These are phyloP conservation scores for Trichoderma gracile DNA, from an alignment of 2,329 filamentous ascomycete species.

Conservation along the genomic window DNA sequence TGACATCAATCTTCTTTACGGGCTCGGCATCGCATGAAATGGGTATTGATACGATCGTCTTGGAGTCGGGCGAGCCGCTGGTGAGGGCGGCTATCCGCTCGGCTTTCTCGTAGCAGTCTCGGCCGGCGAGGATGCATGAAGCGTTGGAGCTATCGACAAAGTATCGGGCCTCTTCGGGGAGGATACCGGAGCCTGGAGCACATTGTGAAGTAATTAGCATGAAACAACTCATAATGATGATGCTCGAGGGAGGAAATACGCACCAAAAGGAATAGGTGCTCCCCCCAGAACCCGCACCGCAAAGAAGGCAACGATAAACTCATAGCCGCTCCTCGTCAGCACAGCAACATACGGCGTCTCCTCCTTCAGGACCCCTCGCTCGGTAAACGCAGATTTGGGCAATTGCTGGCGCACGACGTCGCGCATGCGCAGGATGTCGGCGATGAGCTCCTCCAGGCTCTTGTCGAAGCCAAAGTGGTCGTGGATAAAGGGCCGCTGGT, in stretches of 20 bases:
- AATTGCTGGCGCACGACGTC: slow-evolving; percentile 17
- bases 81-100: slow-evolving; percentile 8
- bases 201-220: not conserved
- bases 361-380: slow-evolving; percentile 19
- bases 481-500: slow-evolving; percentile 23
- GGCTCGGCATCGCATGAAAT: slow-evolving; percentile 27
- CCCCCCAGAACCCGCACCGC: slow-evolving; percentile 30
- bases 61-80: slow-evolving; percentile 28
- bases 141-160: slow-evolving; percentile 25
- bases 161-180: slow-evolving; percentile 28
- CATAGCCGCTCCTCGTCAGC: slow-evolving; percentile 30
- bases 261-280: slow-evolving; percentile 29
- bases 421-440: slow-evolving; percentile 29
- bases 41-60: not conserved
- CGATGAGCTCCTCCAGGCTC: slow-evolving; percentile 29
- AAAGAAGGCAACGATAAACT: slow-evolving; percentile 33
- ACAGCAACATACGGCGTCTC: slow-evolving; percentile 25
- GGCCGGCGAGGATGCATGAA: slow-evolving; percentile 23
- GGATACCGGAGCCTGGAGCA: slow-evolving; percentile 22
- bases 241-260: not conserved
- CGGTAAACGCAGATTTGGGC: slow-evolving; percentile 17
- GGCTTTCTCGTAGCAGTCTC: slow-evolving; percentile 6
- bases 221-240: not conserved
- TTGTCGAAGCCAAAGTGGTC: slow-evolving; percentile 30
- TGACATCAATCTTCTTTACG: slow-evolving; percentile 5